Evolutionary conservation across 169 alveolate species (phyloP), one percentile per base, ranked within the genome.

Genomic region (Toxoplasma gondii): DNA sequence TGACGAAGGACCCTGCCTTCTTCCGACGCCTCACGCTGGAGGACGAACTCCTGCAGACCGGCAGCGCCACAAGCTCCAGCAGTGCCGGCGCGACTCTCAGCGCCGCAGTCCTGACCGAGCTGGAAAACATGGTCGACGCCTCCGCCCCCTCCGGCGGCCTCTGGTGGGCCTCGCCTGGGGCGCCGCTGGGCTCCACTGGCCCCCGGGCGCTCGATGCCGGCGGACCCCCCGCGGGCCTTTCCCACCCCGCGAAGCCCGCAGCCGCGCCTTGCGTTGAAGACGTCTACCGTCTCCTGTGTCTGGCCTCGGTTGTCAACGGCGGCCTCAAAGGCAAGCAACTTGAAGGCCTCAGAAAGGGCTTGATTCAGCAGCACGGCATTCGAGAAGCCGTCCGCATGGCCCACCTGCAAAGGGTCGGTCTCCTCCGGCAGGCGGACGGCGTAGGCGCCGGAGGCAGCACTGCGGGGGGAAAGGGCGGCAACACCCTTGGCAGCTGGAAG

Each of bases 1-100:
- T 92, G 54, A 95, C 98, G 16, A 97, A 97, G 92, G 96, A 96
- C 78, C 97, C 97, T 53, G 74, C 92, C 54, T 96, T 87, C 86
- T 97, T 95, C 92, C 95, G 92, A 43, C 94, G 97, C 49, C 97
- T 97, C 69, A 94, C 95, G 43, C 93, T 98, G 39, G 99, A 98
- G 95, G 99, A 98, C 88, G 94, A 95, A 44, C 88, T 94, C 74
- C 88, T 96, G 94, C 93, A 96, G 92, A 36, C 92, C 67, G 95
- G 82, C 86, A 45, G 82, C 88, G 9, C 83, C 1, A 67, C 93
- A 17, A 49, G 91, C 64, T 91, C 92, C 70, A 88, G 84, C 36
- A 45, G 93, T 16, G 88, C 94, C 29, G 86, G 86, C 12, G 86
- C 39, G 41, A 78, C 90, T 84, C 31, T 83, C 80, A 91, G 93